phyloP scores from a whole-genome alignment of 208 protist genomes.

The Leptomonas seymouri region DNA sequence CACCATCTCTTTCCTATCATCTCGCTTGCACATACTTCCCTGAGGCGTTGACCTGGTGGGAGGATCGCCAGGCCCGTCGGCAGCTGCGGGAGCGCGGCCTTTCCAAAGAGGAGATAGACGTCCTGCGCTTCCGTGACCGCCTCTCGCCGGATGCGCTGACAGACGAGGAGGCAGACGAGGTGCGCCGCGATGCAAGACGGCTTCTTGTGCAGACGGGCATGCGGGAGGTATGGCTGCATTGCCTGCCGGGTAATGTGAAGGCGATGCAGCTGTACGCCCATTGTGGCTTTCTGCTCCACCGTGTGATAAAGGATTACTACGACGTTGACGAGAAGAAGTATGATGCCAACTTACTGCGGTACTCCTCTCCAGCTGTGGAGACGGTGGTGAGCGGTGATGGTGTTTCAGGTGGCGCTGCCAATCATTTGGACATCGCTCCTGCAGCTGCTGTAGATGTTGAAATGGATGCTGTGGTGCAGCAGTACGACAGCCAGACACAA shows the following conservation, averaged over 20 bases:
- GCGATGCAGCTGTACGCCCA: conserved; percentile 58
- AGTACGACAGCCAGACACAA: background rate
- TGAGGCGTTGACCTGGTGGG: conserved; percentile 24
- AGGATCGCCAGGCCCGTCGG: conserved; percentile 25
- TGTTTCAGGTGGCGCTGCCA: background rate
- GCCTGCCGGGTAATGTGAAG: conserved; percentile 44
- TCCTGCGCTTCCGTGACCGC: conserved; percentile 21
- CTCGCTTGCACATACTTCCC: conserved; percentile 21
- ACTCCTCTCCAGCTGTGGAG: background rate
- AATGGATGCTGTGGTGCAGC: conserved; percentile 10
- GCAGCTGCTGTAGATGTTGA: background rate
- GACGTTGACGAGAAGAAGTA: conserved; percentile 35
- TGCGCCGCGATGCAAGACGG: conserved; percentile 15
- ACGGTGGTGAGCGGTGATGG: background rate
- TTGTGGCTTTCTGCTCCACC: conserved; percentile 51
- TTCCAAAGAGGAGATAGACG: conserved; percentile 23
- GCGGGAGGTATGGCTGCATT: conserved; percentile 80
- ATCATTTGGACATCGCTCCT: background rate
- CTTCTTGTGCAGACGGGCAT: conserved; percentile 54
- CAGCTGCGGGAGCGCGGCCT: conserved; percentile 25
- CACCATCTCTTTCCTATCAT: conserved; percentile 4
- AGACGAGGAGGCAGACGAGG: conserved; percentile 34
- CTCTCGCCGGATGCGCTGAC: conserved; percentile 21
- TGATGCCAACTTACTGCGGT: conserved; percentile 39
- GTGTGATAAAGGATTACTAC: conserved; percentile 55